phyloP scores from a whole-genome alignment of 2,329 filamentous ascomycete genomes.

The Coleophoma crateriformis region DNA sequence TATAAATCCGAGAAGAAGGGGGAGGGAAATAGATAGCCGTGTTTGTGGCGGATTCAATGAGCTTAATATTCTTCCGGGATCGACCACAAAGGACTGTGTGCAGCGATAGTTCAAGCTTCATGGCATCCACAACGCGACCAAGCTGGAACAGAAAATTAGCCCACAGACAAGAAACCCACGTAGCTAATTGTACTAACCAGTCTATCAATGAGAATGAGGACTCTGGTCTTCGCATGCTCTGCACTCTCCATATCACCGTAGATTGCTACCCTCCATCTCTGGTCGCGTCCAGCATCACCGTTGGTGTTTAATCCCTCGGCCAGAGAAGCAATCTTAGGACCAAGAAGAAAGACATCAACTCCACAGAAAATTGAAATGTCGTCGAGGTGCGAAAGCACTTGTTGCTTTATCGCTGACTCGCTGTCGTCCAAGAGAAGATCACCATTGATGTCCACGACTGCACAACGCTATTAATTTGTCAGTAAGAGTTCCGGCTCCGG shows the following conservation, averaged over 20 bases:
- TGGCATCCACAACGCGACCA: slow-evolving; percentile 68
- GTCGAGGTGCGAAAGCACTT: slow-evolving; percentile 80
- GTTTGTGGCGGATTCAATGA: slow-evolving; percentile 91
- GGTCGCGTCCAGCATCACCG: slow-evolving; percentile 73
- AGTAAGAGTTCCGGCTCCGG: slow-evolving; percentile 13
- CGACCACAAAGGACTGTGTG: slow-evolving; percentile 92
- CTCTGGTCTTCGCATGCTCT: slow-evolving; percentile 93
- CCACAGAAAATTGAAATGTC: slow-evolving; percentile 83
- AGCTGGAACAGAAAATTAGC: slow-evolving; percentile 41
- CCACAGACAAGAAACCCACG: not conserved
- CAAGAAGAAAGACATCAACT: slow-evolving; percentile 93
- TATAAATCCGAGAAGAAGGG: slow-evolving; percentile 85
- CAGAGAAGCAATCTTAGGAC: slow-evolving; percentile 79
- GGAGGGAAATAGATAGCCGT: slow-evolving; percentile 98
- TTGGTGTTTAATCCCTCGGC: slow-evolving; percentile 69
- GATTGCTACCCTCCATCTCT: slow-evolving; percentile 86
- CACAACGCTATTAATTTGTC: slow-evolving; percentile 64
- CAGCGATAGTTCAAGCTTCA: slow-evolving; percentile 78
- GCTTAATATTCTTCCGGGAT: slow-evolving; percentile 93
- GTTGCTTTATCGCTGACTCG: slow-evolving; percentile 62
- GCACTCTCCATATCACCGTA: slow-evolving; percentile 93
- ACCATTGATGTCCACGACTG: slow-evolving; percentile 88
- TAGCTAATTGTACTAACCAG: slow-evolving; percentile 12
- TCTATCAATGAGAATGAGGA: slow-evolving; percentile 89
- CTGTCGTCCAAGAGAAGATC: slow-evolving; percentile 75